Base-by-base conservation (phyloP, 768 basidiomycete species). In the Macrocybe gigantea region DNA sequence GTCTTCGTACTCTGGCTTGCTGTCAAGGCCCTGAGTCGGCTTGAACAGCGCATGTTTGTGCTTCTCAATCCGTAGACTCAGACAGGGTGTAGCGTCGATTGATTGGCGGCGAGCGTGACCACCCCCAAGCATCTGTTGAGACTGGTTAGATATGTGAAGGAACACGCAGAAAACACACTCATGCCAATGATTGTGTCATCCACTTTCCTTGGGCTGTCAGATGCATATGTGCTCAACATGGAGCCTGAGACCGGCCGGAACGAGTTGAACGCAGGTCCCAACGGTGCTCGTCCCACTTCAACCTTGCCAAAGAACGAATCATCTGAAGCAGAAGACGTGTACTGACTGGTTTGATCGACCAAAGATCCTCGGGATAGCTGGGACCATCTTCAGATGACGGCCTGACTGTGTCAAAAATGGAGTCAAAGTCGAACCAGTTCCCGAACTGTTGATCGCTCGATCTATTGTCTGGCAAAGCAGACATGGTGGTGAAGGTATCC, bases 121-220 rank as follows among this genome's bases (percentile, higher is more conserved):
- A 46, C 86, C 88, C 41, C 83, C 88, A 33, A 90, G 67, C 87
- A 91, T 89, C 84, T 88, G 50, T 1, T 35, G 5, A n/a, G 40
- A 7, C 29, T 49, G 30, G 46, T 37, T 59, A 41, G 37, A 11
- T 41, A 6, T 22, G 29, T 34, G 44, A 32, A 4, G 39, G 13
- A 36, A 11, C 4, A 8, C 4, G 11, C 6, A 6, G 32, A 14
- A 11, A 36, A 30, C 40, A 15, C 15, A 41, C 82, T 59, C 61
- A 88, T 85, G 34, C 77, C 78, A 41, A 90, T 83, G 86, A 89
- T 88, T 0, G 89, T 90, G 53, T 90, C 88, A 50, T 88, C 85
- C 22, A 88, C 87, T 52, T 72, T 73, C 38, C 64, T 62, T 0
- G 81, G 75, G 49, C 77, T 79, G 37, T 79, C 74, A 2, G 64